Conservation (phyloP, 1,139 yeast genomes). For the Candida glucosophila region DNA sequence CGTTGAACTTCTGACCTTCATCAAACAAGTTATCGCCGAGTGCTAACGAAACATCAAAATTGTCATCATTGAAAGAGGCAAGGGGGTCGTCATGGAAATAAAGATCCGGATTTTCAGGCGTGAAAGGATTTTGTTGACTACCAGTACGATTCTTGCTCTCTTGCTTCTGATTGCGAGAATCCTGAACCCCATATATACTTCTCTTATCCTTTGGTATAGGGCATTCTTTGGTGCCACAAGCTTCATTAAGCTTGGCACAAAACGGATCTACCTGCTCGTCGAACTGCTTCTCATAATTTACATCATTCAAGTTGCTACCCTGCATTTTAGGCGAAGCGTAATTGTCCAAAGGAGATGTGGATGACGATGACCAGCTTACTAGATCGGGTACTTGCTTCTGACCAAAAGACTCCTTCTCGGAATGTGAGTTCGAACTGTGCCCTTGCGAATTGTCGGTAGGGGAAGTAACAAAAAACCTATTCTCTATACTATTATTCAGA, state of each 20-base stretch:
- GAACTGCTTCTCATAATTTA: conserved; percentile 14
- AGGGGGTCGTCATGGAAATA: no score
- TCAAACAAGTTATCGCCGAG: conserved; percentile 19
- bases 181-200: conserved; percentile 7
- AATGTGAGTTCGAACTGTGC: conserved; percentile 10
- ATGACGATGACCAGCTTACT: conserved; percentile 25
- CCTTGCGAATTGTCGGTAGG: conserved; percentile 4
- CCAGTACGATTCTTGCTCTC: neutral
- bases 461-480: no score
- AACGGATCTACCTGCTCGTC: conserved; percentile 50
- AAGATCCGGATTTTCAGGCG: no score
- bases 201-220: conserved; percentile 54
- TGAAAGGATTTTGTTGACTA: no score
- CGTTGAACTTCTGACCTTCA: conserved; percentile 7
- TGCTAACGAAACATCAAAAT: conserved; percentile 45
- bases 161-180: conserved; percentile 3
- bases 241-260: conserved; percentile 66
- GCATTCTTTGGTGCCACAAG: conserved; percentile 70
- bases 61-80: conserved; percentile 35
- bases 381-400: conserved; percentile 24
- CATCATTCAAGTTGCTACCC: conserved; percentile 8
- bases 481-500: no score
- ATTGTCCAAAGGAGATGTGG: conserved; percentile 34
- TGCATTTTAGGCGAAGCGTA: conserved; percentile 29
- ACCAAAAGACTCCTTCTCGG: conserved; percentile 7